Conservation (phyloP, 2,329 filamentous ascomycete genomes). For the Arachnomyces sp. region DNA sequence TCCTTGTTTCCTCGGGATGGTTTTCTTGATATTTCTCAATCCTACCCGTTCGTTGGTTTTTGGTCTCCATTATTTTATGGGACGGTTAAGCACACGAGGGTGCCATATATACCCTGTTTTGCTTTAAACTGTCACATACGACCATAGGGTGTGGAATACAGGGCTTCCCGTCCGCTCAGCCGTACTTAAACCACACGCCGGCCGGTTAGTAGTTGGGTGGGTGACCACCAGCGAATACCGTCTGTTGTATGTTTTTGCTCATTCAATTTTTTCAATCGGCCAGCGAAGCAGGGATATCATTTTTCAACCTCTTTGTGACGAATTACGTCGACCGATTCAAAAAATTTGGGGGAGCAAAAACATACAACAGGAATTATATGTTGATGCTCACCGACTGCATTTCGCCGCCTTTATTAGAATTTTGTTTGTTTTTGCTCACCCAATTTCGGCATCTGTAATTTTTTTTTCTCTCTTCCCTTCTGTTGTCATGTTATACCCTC, state of each 20-base stretch:
- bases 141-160: constrained; percentile 42
- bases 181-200: constrained; percentile 43
- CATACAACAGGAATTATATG: constrained; percentile 41
- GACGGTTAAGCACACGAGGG: background rate
- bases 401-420: background rate
- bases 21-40: constrained; percentile 1
- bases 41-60: background rate
- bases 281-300: too few relatives aligned
- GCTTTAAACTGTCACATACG: constrained; percentile 25
- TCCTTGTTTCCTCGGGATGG: constrained; percentile 1
- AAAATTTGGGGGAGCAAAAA: constrained; percentile 22
- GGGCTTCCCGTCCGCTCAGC: constrained; percentile 44
- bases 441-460: background rate
- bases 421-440: background rate
- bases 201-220: constrained; percentile 43
- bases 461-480: constrained; percentile 4
- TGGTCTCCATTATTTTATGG: background rate
- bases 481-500: background rate
- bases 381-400: constrained; percentile 40
- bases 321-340: constrained; percentile 4
- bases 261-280: constrained; percentile 9
- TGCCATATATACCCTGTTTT: constrained; percentile 13
- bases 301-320: background rate
- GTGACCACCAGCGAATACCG: constrained; percentile 43
- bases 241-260: constrained; percentile 39